Conservation (phyloP, 352 stramenopile genomes). For the Pythium aquatile region DNA sequence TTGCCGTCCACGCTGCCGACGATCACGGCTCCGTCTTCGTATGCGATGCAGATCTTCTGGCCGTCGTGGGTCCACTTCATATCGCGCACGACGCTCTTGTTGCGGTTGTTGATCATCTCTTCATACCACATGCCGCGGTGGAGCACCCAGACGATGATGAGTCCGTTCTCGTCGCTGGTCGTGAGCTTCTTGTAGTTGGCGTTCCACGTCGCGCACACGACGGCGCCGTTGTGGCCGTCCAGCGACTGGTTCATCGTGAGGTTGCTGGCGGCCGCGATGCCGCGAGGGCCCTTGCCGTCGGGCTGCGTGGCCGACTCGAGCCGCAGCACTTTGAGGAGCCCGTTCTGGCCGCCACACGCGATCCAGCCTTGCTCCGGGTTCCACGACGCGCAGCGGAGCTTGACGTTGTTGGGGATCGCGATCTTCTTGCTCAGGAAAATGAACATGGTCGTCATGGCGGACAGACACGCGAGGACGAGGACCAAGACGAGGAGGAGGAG, state of each 20-base stretch:
- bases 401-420: slow-evolving; percentile 92
- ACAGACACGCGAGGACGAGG: background rate
- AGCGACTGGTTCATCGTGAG: slow-evolving; percentile 95
- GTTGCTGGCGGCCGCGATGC: slow-evolving; percentile 87
- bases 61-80: slow-evolving; percentile 96
- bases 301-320: slow-evolving; percentile 75
- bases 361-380: slow-evolving; percentile 95
- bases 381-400: slow-evolving; percentile 90
- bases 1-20: slow-evolving; percentile 94
- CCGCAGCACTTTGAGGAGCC: slow-evolving; percentile 92
- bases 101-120: slow-evolving; percentile 97
- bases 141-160: slow-evolving; percentile 96
- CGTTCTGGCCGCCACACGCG: slow-evolving; percentile 91
- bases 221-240: slow-evolving; percentile 89
- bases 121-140: slow-evolving; percentile 94
- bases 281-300: slow-evolving; percentile 68
- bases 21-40: slow-evolving; percentile 94
- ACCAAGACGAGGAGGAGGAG: background rate
- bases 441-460: slow-evolving; percentile 71
- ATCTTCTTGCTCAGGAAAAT: slow-evolving; percentile 96
- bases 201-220: slow-evolving; percentile 94
- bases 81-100: slow-evolving; percentile 92
- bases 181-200: slow-evolving; percentile 94
- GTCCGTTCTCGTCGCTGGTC: slow-evolving; percentile 92
- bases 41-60: slow-evolving; percentile 95